Conservation (phyloP, 208 protist species). For the Leishmania braziliensis region DNA sequence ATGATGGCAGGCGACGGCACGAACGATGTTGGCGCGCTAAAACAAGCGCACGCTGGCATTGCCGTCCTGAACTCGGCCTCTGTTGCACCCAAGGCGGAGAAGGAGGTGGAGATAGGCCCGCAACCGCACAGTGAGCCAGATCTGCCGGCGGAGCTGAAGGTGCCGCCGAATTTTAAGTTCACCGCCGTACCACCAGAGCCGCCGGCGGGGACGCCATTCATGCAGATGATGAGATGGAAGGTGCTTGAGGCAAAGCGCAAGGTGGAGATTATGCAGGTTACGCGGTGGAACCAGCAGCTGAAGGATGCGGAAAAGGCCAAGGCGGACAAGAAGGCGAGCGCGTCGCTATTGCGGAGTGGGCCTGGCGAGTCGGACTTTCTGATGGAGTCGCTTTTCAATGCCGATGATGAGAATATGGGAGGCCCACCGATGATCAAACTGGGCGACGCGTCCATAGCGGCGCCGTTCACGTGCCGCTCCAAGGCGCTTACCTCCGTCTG, state of each 20-base stretch:
- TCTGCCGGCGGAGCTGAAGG: conserved; percentile 68
- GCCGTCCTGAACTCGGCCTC: conserved; percentile 93
- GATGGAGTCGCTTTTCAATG: conserved; percentile 91
- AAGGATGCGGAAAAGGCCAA: conserved; percentile 56
- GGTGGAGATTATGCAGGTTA: conserved; percentile 81
- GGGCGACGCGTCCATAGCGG: conserved; percentile 93
- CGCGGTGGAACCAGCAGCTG: conserved; percentile 82
- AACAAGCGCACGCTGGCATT: conserved; percentile 98
- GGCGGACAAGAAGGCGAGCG: conserved; percentile 51
- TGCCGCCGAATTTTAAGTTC: conserved; percentile 86
- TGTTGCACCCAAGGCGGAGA: conserved; percentile 41
- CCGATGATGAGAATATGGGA: conserved; percentile 61
- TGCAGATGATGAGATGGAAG: conserved; percentile 77
- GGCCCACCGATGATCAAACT: conserved; percentile 92
- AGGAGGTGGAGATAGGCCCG: conserved; percentile 42
- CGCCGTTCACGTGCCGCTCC: conserved; percentile 93
- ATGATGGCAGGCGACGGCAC: conserved; percentile 95
- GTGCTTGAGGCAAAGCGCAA: conserved; percentile 84
- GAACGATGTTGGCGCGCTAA: conserved; percentile 99
- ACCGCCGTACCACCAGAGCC: conserved; percentile 77
- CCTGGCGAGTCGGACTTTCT: conserved; percentile 74
- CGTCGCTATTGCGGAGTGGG: conserved; percentile 33
- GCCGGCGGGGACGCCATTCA: conserved; percentile 60
- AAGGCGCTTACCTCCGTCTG: conserved; percentile 87
- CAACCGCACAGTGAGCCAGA: conserved; percentile 90